phyloP scores from a whole-genome alignment of 768 basidiomycete species.

The Symmetrospora coprosmae region DNA sequence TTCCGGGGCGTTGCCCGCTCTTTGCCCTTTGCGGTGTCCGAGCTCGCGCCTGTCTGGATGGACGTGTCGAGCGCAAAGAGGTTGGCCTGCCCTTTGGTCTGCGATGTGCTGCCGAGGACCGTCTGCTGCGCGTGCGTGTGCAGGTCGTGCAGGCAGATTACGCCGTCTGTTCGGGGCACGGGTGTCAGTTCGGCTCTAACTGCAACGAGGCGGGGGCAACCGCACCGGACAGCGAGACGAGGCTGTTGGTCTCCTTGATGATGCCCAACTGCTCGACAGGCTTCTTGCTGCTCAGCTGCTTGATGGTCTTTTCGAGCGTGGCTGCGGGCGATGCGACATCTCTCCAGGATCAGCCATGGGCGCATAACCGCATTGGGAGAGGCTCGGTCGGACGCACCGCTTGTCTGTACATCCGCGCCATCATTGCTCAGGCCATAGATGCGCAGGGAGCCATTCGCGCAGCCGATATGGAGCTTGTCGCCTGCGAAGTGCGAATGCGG shows the following conservation, averaged over 20 bases:
- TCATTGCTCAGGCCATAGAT: background rate
- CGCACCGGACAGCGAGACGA: slow-evolving; percentile 71
- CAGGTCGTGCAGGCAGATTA: slow-evolving; percentile 59
- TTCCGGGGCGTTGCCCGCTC: too few species aligned
- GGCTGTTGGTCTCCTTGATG: slow-evolving; percentile 68
- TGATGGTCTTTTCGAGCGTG: slow-evolving; percentile 1
- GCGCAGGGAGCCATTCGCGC: slow-evolving; percentile 17
- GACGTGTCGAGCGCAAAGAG: slow-evolving; percentile 63
- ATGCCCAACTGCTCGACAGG: slow-evolving; percentile 79
- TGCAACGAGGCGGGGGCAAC: background rate
- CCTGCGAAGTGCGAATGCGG: background rate
- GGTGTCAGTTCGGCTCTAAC: background rate
- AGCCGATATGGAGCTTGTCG: slow-evolving; percentile 5
- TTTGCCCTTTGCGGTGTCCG: too few species aligned
- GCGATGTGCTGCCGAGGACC: slow-evolving; percentile 44
- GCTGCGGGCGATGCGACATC: background rate
- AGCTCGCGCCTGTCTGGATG: slow-evolving; percentile 41
- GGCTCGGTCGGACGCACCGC: background rate
- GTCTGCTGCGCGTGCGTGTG: slow-evolving; percentile 59
- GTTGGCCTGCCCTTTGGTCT: slow-evolving; percentile 59
- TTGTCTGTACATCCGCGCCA: background rate
- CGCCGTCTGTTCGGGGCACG: slow-evolving; percentile 45
- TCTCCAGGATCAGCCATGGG: background rate
- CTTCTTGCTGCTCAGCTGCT: slow-evolving; percentile 35
- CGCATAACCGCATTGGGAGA: background rate